Evolutionary conservation across 2,329 filamentous ascomycete genomes (phyloP), one percentile per base, ranked within the genome.

Genomic region (Tolypocladium inflatum): DNA sequence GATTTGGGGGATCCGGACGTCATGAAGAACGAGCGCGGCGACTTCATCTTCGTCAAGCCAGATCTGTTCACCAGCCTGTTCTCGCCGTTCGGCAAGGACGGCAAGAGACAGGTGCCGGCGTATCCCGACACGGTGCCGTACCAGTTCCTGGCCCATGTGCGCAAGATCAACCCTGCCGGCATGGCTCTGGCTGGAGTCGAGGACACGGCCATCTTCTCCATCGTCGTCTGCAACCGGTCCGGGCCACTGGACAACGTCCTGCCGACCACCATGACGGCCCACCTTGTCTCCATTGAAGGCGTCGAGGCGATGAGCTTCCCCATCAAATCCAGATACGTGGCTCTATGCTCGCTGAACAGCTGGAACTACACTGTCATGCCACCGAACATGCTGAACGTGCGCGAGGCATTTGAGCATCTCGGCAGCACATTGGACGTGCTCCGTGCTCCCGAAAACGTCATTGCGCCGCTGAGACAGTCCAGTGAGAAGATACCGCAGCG

Each of bases 291-390:
- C 0, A 66, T 78, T 7, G 72, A 76, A 55, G 65, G 67, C 3
- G 59, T 75, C 0, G 70, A 72, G 50, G 54, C 58, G 5, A 70
- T 71, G 60, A 42, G 51, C n/a, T 0, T 66, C 1, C 26, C 58
- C 3, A 45, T 56, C 2, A 42, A 58, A 3, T 53, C 63, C 2
- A 42, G 41, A 21, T 62, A 61, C 13, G 68, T 76, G 9, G 71
- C 62, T 0, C 58, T 79, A 9, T 65, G 67, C 30, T 74, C 71
- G 0, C 60, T 79, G 0, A 60, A 73, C 52, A 73, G 69, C 53
- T 79, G 76, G 76, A 67, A 64, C 7, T 78, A 78, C 55, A 73
- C 68, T 0, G 62, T 63, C 4, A 54, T 72, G 1, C 75, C 76
- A 0, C 64, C 73, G 0, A 59, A 65, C 0, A 60, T 64, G 0